Conservation (phyloP, 78 protist species). For the Emiliania huxleyi region DNA sequence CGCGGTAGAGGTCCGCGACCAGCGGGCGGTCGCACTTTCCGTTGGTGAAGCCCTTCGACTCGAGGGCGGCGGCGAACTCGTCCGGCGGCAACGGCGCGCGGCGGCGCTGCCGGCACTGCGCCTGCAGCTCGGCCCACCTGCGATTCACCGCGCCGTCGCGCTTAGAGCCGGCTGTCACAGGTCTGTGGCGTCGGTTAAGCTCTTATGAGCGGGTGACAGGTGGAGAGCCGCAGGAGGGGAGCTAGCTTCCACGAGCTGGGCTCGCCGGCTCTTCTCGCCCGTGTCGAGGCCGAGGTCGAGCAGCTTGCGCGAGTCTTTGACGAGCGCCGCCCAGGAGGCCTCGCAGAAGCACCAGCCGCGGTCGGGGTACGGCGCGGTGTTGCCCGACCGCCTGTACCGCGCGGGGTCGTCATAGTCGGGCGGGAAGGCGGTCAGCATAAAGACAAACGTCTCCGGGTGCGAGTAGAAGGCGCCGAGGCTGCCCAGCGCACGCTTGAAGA, state of each 20-base stretch:
- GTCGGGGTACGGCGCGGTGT: neutral
- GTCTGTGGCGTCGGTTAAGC: too few relatives aligned
- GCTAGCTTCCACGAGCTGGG: too few relatives aligned
- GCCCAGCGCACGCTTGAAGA: neutral
- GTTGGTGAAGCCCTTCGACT: neutral
- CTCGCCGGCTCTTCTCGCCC: too few relatives aligned
- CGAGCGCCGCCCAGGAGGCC: neutral
- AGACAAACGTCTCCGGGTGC: neutral
- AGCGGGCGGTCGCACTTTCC: neutral
- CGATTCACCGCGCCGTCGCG: neutral
- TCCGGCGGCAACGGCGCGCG: neutral
- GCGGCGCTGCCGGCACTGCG: neutral
- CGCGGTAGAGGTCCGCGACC: neutral
- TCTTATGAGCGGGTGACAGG: too few relatives aligned
- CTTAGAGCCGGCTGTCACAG: too few relatives aligned
- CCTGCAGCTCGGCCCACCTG: neutral
- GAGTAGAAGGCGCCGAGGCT: neutral
- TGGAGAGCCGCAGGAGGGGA: too few relatives aligned
- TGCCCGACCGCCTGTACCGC: neutral
- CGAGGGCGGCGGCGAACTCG: neutral
- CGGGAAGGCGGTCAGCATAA: neutral
- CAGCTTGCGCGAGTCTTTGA: neutral
- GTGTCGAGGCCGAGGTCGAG: neutral
- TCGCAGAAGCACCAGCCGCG: neutral
- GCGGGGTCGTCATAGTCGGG: neutral